Conservation (phyloP, 495 filamentous ascomycete genomes). For the Daldinia grandis region DNA sequence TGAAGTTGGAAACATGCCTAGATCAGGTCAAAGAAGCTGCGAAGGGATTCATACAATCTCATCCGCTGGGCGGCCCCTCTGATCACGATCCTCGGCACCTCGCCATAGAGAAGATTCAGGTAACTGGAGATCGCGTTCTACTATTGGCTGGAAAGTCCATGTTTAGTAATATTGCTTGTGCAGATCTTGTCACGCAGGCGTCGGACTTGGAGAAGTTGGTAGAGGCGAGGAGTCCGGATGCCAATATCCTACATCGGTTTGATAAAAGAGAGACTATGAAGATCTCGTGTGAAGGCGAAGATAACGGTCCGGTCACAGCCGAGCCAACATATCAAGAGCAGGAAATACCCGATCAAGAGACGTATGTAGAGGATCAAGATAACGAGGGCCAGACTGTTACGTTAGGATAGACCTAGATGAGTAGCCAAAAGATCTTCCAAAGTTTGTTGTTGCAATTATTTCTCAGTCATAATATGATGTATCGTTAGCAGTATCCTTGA, state of each 20-base stretch:
- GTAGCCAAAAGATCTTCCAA: background rate
- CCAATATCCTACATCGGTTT: constrained; percentile 28
- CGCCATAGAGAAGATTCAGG: constrained; percentile 33
- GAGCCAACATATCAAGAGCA: background rate
- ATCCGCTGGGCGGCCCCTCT: constrained; percentile 6
- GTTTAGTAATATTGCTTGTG: constrained; percentile 35
- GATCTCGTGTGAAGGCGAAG: background rate
- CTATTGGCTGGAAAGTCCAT: constrained; percentile 27
- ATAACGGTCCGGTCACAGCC: background rate
- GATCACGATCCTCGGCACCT: constrained; percentile 36
- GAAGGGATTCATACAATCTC: constrained; percentile 19
- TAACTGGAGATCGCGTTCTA: constrained; percentile 26
- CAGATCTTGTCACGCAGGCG: constrained; percentile 37
- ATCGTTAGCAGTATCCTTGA: constrained; percentile 56
- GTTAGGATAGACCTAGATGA: background rate
- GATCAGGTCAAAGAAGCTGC: constrained; percentile 38
- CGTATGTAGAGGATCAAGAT: background rate
- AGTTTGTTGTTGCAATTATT: background rate
- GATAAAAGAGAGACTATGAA: constrained; percentile 25
- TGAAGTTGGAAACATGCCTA: constrained; percentile 40
- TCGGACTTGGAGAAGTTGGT: constrained; percentile 42
- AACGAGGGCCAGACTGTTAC: background rate
- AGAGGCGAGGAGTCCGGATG: constrained; percentile 24
- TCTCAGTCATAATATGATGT: background rate
- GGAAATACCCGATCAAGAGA: constrained; percentile 2